Base-by-base conservation (phyloP, 108 stramenopile species). In the Pseudonitzschia delicatissima region DNA sequence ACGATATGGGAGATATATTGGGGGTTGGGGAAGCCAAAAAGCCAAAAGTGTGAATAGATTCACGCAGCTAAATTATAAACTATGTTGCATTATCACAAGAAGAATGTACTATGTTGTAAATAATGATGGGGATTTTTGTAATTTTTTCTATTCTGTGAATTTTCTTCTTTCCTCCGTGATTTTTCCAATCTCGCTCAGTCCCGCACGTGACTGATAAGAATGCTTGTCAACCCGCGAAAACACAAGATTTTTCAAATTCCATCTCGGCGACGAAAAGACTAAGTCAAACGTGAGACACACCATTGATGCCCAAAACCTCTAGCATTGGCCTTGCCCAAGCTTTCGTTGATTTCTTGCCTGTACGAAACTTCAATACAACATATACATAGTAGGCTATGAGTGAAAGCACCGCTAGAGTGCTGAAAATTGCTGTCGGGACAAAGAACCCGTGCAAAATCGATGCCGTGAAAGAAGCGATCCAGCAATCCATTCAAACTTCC, bases 361-460 rank as follows among this genome's bases (percentile, higher is more conserved):
- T n/a, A n/a, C n/a, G n/a, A n/a, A n/a, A n/a, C n/a, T n/a, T n/a
- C n/a, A n/a, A n/a, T n/a, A n/a, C n/a, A n/a, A n/a, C n/a, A n/a
- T n/a, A n/a, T n/a, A n/a, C n/a, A n/a, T n/a, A n/a, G n/a, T n/a
- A n/a, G n/a, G n/a, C n/a, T n/a, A n/a, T n/a, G n/a, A 15, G 40
- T 42, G 40, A 15, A 15, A 1, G 1, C 0, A 42, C 13, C 15
- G 15, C 15, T 11, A 42, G 40, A 42, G 11, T 55, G 13, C 59
- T 88, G 8, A 67, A 77, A 37, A 74, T 96, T 12, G 88, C 87
- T 17, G 91, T 94, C 3, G 95, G 95, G 18, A 76, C 83, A 11
- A 60, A 45, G 26, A 96, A 94, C 69, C 95, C 95, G 8, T 88
- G 88, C 68, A 96, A 96, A 71, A 64, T 91, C 8, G 68, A 87